Evolutionary conservation across 306 rosid genomes (phyloP).

Genomic region (Notholithocarpus densiflorus): DNA sequence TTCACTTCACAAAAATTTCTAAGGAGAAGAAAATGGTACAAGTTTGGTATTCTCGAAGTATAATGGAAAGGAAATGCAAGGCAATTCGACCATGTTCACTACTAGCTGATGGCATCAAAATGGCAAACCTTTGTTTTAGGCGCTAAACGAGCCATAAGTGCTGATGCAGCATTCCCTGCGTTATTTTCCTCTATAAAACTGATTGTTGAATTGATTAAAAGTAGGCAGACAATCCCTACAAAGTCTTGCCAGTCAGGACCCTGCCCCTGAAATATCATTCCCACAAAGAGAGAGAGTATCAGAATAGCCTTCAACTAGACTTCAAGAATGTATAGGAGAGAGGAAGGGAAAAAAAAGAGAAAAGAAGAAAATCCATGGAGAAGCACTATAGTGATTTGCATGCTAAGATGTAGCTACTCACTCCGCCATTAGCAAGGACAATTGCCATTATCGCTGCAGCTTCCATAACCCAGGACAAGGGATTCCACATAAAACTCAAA

Average conservation of each 20-base stretch:
- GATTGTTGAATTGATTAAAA: slow-evolving; percentile 75
- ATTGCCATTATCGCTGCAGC: slow-evolving; percentile 93
- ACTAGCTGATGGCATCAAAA: slow-evolving; percentile 4
- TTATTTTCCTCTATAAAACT: slow-evolving; percentile 90
- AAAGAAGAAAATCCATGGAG: background rate
- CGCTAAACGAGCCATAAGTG: slow-evolving; percentile 83
- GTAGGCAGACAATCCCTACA: slow-evolving; percentile 68
- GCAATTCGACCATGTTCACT: slow-evolving; percentile 9
- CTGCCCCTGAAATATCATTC: slow-evolving; percentile 52
- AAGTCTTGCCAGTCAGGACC: slow-evolving; percentile 98
- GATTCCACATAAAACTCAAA: slow-evolving; percentile 89
- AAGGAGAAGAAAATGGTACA: background rate
- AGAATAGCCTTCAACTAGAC: background rate
- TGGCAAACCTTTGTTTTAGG: slow-evolving; percentile 64
- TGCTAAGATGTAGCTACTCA: slow-evolving; percentile 36
- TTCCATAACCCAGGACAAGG: slow-evolving; percentile 96
- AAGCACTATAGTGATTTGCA: background rate
- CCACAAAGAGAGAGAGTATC: slow-evolving; percentile 1
- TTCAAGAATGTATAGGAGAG: background rate
- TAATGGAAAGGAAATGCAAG: background rate
- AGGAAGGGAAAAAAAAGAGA: background rate
- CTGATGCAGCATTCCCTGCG: slow-evolving; percentile 85
- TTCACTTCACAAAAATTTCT: background rate
- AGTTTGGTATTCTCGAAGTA: background rate
- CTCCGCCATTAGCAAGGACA: slow-evolving; percentile 85